Conservation (phyloP, 768 basidiomycete species). For the Boletus vermiculosoides region DNA sequence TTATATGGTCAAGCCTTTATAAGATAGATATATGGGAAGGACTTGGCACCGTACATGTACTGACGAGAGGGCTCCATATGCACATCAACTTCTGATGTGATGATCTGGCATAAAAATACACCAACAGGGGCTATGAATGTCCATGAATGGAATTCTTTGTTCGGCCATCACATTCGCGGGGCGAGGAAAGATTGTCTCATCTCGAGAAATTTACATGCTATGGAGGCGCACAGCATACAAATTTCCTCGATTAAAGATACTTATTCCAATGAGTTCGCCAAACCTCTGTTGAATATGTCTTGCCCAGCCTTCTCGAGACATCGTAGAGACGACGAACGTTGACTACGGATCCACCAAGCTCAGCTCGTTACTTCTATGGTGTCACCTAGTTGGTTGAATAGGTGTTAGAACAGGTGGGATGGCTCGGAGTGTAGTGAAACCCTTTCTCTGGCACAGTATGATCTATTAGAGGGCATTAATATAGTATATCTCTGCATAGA, state of each 20-base stretch:
- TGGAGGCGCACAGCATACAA: too few relatives aligned
- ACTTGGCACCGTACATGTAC: conserved; percentile 1
- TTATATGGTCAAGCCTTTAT: conserved; percentile 4
- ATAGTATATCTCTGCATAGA: background rate
- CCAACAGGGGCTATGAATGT: background rate
- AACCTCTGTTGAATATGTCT: background rate
- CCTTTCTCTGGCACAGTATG: background rate
- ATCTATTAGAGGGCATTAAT: background rate
- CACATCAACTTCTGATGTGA: conserved; percentile 2
- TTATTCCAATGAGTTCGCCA: background rate
- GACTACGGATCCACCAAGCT: background rate
- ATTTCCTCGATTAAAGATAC: too few relatives aligned
- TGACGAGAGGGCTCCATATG: conserved; percentile 2
- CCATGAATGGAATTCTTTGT: conserved; percentile 1
- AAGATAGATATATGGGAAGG: conserved; percentile 6
- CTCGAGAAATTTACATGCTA: too few relatives aligned
- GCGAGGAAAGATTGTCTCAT: background rate
- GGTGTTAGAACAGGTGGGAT: background rate
- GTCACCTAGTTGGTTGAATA: background rate
- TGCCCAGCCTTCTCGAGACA: background rate
- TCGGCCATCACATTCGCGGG: background rate
- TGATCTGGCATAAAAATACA: background rate
- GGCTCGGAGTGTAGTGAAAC: background rate
- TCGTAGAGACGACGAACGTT: background rate
- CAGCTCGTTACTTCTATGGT: background rate